phyloP scores from a whole-genome alignment of 2,329 filamentous ascomycete species.

The Phialemoniopsis sp. region DNA sequence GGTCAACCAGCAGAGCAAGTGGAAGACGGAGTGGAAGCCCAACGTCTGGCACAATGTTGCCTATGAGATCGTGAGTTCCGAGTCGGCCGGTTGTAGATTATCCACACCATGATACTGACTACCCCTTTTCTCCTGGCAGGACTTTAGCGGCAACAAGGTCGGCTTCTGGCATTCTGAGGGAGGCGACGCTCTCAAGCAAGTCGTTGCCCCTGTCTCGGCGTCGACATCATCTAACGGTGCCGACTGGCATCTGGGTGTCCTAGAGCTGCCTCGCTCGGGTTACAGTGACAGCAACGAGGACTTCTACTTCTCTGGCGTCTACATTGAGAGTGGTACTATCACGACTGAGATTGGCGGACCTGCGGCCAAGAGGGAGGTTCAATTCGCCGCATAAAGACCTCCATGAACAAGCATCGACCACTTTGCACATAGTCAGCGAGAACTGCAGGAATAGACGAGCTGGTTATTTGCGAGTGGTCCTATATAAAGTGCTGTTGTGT shows the following conservation, averaged over 20 bases:
- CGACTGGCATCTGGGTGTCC: constrained; percentile 70
- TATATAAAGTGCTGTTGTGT: too few species aligned
- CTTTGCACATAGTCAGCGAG: too few species aligned
- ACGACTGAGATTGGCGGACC: constrained; percentile 20
- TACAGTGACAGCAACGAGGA: constrained; percentile 55
- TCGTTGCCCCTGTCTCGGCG: constrained; percentile 55
- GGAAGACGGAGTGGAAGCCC: constrained; percentile 57
- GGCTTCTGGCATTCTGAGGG: constrained; percentile 69
- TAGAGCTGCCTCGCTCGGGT: constrained; percentile 57
- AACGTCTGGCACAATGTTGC: constrained; percentile 73
- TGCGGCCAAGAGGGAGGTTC: constrained; percentile 5
- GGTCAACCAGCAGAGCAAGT: constrained; percentile 55
- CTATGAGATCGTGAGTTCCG: constrained; percentile 54
- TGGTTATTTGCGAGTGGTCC: too few species aligned
- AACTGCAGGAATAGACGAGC: too few species aligned
- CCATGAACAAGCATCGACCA: too few species aligned
- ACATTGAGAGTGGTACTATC: constrained; percentile 55
- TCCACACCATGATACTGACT: background rate
- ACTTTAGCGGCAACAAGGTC: constrained; percentile 60
- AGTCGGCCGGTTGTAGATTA: background rate
- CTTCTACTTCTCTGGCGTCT: constrained; percentile 69
- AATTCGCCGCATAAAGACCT: too few species aligned
- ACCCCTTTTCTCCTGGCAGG: constrained; percentile 15
- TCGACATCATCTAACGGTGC: constrained; percentile 62
- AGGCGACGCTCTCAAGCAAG: constrained; percentile 48